phyloP scores from a whole-genome alignment of 2,329 filamentous ascomycete genomes.

The Venturia effusa region DNA sequence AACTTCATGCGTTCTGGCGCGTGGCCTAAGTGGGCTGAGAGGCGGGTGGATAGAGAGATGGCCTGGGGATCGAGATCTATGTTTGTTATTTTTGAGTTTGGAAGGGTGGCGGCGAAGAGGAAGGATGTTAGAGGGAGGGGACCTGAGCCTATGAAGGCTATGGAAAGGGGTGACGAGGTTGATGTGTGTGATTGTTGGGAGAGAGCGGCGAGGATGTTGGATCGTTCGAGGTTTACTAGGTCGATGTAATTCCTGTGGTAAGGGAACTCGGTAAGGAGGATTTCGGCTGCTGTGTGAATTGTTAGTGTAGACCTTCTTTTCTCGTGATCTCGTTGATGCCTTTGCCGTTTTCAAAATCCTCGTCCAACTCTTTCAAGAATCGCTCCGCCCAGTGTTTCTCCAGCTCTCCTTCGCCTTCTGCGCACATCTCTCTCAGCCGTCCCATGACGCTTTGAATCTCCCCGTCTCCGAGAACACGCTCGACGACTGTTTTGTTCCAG shows the following conservation, averaged over 20 bases:
- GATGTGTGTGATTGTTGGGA: neutral
- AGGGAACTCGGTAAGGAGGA: neutral
- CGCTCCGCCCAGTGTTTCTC: neutral
- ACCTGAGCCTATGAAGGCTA: neutral
- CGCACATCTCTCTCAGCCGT: neutral
- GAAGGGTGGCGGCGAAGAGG: neutral
- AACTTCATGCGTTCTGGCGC: neutral
- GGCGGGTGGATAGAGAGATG: neutral
- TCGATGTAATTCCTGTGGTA: slow-evolving; percentile 1
- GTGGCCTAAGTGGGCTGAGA: neutral
- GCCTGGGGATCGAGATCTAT: neutral
- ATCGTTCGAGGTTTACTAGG: neutral
- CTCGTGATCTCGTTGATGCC: neutral
- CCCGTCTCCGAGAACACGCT: neutral
- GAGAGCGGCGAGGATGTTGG: slow-evolving; percentile 1
- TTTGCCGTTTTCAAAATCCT: too few relatives aligned
- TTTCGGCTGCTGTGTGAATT: neutral
- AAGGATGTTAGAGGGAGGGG: neutral
- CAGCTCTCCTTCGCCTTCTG: neutral
- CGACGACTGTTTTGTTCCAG: neutral
- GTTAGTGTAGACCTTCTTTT: neutral
- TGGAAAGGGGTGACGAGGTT: neutral
- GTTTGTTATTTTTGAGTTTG: neutral
- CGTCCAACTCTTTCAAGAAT: neutral
- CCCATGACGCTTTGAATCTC: neutral